These are phyloP conservation scores for Priceomyces haplophilus DNA, from an alignment of 805 yeast genomes.

Conservation along the genomic window DNA sequence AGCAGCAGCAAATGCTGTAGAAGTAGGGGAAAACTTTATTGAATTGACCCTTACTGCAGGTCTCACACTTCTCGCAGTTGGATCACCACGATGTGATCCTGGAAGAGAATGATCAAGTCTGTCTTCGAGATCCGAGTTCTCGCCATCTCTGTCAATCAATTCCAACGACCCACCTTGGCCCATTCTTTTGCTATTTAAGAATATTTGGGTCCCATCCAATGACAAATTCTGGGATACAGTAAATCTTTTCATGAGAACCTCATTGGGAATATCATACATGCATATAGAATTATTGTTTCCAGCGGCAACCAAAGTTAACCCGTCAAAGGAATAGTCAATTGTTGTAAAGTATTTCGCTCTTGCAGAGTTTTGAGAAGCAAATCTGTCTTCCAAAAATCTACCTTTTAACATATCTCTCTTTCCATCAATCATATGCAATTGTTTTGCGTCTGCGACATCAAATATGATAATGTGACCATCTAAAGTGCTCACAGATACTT, in stretches of 20 bases:
- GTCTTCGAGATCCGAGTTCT: conserved; percentile 80
- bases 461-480: conserved; percentile 85
- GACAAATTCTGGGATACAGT: conserved; percentile 87
- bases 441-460: conserved; percentile 79
- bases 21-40: conserved; percentile 83
- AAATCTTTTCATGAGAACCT: conserved; percentile 78
- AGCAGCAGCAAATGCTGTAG: conserved; percentile 88
- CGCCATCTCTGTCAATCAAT: conserved; percentile 80
- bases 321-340: conserved; percentile 85
- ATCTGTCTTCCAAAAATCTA: conserved; percentile 76
- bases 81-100: conserved; percentile 78
- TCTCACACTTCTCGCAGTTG: conserved; percentile 67
- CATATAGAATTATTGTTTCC: conserved; percentile 92
- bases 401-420: conserved; percentile 85
- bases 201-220: conserved; percentile 79
- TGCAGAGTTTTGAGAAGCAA: conserved; percentile 73
- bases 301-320: conserved; percentile 81
- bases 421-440: conserved; percentile 80
- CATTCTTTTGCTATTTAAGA: conserved; percentile 75
- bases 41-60: conserved; percentile 83
- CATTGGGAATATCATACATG: conserved; percentile 84
- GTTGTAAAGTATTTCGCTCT: conserved; percentile 83
- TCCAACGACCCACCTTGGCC: conserved; percentile 78
- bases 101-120: conserved; percentile 75
- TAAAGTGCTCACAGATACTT: conserved; percentile 80